Evolutionary conservation across 2,329 filamentous ascomycete genomes (phyloP).

Genomic region (Taxawa tesnikishii): DNA sequence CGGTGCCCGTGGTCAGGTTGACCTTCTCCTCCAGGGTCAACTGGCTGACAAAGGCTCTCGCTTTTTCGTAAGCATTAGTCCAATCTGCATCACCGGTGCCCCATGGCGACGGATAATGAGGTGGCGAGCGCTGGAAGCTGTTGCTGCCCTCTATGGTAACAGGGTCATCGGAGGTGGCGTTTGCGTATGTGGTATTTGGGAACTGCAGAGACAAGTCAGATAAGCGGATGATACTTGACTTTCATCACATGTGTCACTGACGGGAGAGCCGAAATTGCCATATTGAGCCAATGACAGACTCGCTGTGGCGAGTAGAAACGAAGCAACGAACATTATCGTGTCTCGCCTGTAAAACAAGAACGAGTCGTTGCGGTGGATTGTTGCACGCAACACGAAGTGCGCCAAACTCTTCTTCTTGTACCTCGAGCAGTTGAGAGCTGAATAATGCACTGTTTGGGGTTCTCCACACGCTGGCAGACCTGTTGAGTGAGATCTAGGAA

Average conservation of each 20-base stretch:
- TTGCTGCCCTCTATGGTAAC: conserved; percentile 13
- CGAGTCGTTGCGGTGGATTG: too few relatives aligned
- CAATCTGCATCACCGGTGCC: conserved; percentile 14
- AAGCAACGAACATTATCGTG: conserved; percentile 2
- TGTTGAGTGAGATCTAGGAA: too few relatives aligned
- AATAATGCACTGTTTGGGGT: too few relatives aligned
- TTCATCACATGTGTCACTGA: not conserved
- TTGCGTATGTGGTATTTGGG: conserved; percentile 16
- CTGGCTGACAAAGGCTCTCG: conserved; percentile 18
- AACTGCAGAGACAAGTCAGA: conserved; percentile 5
- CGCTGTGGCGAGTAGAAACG: conserved; percentile 6
- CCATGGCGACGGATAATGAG: conserved; percentile 16
- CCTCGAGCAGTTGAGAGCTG: too few relatives aligned
- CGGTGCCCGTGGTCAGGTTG: conserved; percentile 18
- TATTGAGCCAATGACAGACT: conserved; percentile 7
- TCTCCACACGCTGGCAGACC: too few relatives aligned
- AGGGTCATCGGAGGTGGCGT: conserved; percentile 13
- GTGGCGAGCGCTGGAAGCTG: conserved; percentile 13
- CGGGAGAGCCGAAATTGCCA: conserved; percentile 9
- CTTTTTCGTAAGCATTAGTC: conserved; percentile 18
- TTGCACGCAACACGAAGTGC: too few relatives aligned
- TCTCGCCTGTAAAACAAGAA: too few relatives aligned
- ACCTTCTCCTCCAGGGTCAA: conserved; percentile 23
- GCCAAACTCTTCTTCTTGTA: too few relatives aligned
- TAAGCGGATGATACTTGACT: not conserved